Conservation (phyloP, 257 asterid genomes). For the Primulina huaijiensis region DNA sequence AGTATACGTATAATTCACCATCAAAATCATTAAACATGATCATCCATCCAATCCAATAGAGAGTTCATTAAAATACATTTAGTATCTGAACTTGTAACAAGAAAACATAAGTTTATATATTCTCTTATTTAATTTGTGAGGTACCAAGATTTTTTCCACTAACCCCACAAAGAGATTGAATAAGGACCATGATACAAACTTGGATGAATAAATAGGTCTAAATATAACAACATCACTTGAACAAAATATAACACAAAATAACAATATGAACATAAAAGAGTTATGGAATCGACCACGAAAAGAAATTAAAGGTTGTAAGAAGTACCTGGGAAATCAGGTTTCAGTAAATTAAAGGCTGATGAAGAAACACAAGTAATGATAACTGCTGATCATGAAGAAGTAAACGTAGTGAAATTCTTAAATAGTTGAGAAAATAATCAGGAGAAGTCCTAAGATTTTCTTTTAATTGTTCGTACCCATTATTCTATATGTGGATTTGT, state of each 20-base stretch:
- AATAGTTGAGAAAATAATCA: conserved; percentile 19
- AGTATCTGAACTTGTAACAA: too few species aligned
- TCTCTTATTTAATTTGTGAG: too few species aligned
- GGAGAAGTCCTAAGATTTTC: conserved; percentile 16
- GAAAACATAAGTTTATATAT: neutral
- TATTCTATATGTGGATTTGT: conserved; percentile 8
- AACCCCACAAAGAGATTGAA: too few species aligned
- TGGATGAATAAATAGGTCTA: too few species aligned
- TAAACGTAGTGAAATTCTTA: conserved; percentile 16
- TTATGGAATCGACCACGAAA: neutral
- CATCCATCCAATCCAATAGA: neutral
- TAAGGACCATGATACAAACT: too few species aligned
- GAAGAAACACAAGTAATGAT: neutral
- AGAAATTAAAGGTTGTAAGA: neutral
- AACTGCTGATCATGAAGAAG: conserved; percentile 20
- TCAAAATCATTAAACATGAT: too few species aligned
- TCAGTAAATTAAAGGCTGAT: neutral
- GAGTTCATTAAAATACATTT: too few species aligned
- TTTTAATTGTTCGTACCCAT: conserved; percentile 11
- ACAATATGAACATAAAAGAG: neutral
- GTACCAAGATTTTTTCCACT: too few species aligned
- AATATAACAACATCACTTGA: neutral
- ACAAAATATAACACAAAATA: neutral
- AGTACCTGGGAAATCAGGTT: conserved; percentile 32
- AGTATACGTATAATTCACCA: too few species aligned